phyloP scores from a whole-genome alignment of 208 protist species.

The Naegleria gruberi region DNA sequence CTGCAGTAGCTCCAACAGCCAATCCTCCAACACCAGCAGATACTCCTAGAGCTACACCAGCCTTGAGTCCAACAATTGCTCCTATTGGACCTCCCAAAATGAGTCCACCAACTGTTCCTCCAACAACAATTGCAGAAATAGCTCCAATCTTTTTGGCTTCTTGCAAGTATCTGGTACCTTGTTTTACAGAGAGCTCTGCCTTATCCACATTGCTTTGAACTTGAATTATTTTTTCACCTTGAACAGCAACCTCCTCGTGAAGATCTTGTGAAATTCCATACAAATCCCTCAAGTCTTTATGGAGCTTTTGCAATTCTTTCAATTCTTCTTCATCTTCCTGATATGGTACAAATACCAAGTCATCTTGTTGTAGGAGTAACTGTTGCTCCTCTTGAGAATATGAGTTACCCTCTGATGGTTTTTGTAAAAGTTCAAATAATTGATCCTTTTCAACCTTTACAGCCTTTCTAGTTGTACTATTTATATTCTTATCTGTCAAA shows the following conservation, averaged over 20 bases:
- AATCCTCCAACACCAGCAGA: background rate
- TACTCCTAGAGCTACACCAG: background rate
- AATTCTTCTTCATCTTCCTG: background rate
- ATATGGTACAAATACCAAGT: background rate
- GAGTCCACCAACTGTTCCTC: background rate
- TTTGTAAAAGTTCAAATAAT: background rate
- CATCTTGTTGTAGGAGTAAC: background rate
- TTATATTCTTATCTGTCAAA: background rate
- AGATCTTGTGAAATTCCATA: background rate
- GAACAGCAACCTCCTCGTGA: background rate
- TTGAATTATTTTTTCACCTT: background rate
- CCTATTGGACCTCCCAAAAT: background rate
- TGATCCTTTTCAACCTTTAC: background rate
- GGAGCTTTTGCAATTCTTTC: background rate
- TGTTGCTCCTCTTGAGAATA: background rate
- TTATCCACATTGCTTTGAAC: background rate
- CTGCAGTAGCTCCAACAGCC: background rate
- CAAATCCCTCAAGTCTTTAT: background rate
- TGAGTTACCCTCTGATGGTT: background rate
- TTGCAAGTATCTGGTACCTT: background rate
- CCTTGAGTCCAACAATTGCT: background rate
- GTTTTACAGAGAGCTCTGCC: background rate
- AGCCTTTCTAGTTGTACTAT: background rate
- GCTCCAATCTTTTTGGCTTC: background rate
- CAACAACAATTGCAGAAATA: background rate